These are phyloP conservation scores for Brachypodium distachyon DNA, from an alignment of 202 grass and related monocot species.

Conservation along the genomic window DNA sequence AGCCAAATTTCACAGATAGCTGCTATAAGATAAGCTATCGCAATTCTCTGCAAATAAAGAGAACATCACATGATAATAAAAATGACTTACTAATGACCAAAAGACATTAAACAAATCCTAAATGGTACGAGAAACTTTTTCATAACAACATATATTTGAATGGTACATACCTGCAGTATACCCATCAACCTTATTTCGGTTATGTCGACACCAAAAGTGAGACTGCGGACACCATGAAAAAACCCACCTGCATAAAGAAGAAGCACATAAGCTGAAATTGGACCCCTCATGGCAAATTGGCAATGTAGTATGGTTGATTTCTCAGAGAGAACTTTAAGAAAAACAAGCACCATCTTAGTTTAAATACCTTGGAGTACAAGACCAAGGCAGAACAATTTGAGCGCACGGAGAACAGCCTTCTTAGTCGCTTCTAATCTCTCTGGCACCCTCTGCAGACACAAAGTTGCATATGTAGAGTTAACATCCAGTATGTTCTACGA, in stretches of 20 bases:
- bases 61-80: neutral
- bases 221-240: slow-evolving; percentile 46
- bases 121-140: neutral
- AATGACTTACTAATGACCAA: too few species aligned
- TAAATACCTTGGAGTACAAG: slow-evolving; percentile 61
- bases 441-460: slow-evolving; percentile 43
- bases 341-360: neutral
- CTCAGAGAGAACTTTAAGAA: neutral
- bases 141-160: neutral
- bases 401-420: slow-evolving; percentile 45
- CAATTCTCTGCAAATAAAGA: slow-evolving; percentile 49
- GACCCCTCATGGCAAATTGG: neutral
- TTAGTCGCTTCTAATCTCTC: slow-evolving; percentile 39
- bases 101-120: too few species aligned
- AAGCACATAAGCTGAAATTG: neutral
- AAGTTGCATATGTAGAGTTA: neutral
- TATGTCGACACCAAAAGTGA: slow-evolving; percentile 56
- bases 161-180: slow-evolving; percentile 1
- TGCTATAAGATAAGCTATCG: slow-evolving; percentile 51
- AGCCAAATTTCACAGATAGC: slow-evolving; percentile 78
- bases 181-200: slow-evolving; percentile 31
- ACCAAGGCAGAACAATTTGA: slow-evolving; percentile 58
- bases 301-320: neutral
- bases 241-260: slow-evolving; percentile 38
- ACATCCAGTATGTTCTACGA: neutral